These are phyloP conservation scores for Fragaria iinumae DNA, from an alignment of 306 rosid genomes.

Conservation along the genomic window DNA sequence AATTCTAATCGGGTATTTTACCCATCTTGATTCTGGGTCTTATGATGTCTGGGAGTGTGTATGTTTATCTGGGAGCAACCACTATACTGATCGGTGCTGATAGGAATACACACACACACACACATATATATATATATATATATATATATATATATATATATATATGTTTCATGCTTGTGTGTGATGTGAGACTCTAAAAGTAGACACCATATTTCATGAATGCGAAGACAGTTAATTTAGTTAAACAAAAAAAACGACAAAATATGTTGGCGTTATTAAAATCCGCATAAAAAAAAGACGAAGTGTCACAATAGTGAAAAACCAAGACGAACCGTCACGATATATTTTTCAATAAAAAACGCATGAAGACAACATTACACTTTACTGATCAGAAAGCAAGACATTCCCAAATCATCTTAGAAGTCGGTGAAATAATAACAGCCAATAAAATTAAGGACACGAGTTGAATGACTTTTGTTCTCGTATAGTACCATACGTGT, in stretches of 20 bases:
- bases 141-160: too few relatives aligned
- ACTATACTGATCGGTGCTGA: background rate
- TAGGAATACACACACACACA: background rate
- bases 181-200: background rate
- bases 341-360: background rate
- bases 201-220: background rate
- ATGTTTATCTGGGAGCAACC: background rate
- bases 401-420: background rate
- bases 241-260: background rate
- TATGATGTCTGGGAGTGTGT: background rate
- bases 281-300: fast-evolving
- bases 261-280: background rate
- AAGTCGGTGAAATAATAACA: background rate
- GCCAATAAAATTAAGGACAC: background rate
- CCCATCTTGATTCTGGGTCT: background rate
- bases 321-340: fast-evolving
- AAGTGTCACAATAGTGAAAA: background rate
- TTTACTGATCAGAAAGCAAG: background rate
- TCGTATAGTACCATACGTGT: too few relatives aligned
- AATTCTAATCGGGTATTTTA: background rate
- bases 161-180: too few relatives aligned
- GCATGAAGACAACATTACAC: background rate
- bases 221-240: background rate
- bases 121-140: too few relatives aligned
- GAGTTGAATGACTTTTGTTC: background rate